Percentiles rank a stretch among this genome's conserved stretches.
These are phyloP conservation scores for Trichosphaerium sp. DNA, from an alignment of 78 protist species.

Conservation along the genomic window DNA sequence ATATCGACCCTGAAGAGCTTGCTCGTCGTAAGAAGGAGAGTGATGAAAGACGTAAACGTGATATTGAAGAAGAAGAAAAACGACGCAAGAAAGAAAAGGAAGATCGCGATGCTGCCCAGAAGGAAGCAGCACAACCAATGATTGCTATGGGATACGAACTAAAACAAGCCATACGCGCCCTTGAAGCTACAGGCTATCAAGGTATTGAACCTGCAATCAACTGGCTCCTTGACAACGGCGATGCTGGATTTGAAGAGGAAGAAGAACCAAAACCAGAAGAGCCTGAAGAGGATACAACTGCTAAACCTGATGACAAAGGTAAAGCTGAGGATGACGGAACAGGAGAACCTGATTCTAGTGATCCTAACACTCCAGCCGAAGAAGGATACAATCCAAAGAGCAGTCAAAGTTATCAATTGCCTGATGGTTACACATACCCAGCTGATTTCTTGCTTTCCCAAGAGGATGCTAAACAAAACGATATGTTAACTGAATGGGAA, in stretches of 20 bases:
- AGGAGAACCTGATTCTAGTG: not conserved
- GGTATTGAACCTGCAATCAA: not conserved
- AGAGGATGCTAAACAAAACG: not conserved
- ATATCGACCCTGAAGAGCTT: not conserved
- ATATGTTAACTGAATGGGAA: not conserved
- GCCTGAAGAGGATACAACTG: not conserved
- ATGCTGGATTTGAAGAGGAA: not conserved
- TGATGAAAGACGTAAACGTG: not conserved
- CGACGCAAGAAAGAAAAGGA: not conserved
- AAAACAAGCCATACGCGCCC: not conserved
- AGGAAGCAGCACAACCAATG: not conserved
- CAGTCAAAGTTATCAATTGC: not conserved
- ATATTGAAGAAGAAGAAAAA: not conserved
- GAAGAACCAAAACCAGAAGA: not conserved
- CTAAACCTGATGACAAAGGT: not conserved
- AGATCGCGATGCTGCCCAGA: not conserved
- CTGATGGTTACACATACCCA: not conserved
- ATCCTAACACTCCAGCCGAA: not conserved
- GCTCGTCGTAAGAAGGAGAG: not conserved
- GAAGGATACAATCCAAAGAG: not conserved
- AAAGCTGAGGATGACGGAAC: not conserved
- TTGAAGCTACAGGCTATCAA: not conserved
- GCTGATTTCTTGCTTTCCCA: not conserved
- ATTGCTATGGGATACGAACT: not conserved
- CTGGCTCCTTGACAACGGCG: not conserved